Percentiles rank a stretch among this genome's conserved stretches.
These are phyloP conservation scores for Colletotrichum sp. DNA, from an alignment of 2,329 filamentous ascomycete genomes.

Conservation along the genomic window DNA sequence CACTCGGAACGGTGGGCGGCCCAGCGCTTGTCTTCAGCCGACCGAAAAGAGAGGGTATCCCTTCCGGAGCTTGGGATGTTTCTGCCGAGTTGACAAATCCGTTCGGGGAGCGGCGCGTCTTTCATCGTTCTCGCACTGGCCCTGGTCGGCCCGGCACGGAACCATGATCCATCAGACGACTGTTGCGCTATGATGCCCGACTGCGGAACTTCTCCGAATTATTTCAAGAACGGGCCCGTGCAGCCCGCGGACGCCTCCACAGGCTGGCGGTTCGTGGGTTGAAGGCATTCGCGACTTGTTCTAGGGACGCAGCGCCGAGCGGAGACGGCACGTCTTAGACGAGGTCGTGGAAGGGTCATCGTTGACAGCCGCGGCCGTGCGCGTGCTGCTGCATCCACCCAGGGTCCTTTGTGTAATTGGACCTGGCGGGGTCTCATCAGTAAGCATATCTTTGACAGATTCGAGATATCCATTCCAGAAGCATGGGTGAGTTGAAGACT, in stretches of 20 bases:
- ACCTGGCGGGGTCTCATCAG: background rate
- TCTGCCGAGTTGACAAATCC: background rate
- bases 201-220: background rate
- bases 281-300: background rate
- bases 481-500: background rate
- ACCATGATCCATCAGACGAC: constrained; percentile 7
- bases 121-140: background rate
- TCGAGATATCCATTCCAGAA: background rate
- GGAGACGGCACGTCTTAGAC: background rate
- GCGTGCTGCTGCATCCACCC: background rate
- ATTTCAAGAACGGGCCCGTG: background rate
- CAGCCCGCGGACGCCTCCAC: background rate
- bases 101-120: background rate
- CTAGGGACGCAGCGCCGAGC: background rate
- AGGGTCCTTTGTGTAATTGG: background rate
- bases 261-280: background rate
- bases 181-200: background rate
- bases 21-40: background rate
- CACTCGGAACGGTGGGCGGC: background rate
- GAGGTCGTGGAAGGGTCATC: background rate
- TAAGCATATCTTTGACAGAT: background rate
- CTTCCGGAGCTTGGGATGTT: background rate
- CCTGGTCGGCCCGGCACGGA: background rate
- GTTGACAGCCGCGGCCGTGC: background rate
- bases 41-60: background rate